A percentile compares a stretch with the other conserved stretches of the same genome.
These are phyloP conservation scores for Ophiostoma novo-ulmi DNA, from an alignment of 2,329 filamentous ascomycete genomes.

Conservation along the genomic window DNA sequence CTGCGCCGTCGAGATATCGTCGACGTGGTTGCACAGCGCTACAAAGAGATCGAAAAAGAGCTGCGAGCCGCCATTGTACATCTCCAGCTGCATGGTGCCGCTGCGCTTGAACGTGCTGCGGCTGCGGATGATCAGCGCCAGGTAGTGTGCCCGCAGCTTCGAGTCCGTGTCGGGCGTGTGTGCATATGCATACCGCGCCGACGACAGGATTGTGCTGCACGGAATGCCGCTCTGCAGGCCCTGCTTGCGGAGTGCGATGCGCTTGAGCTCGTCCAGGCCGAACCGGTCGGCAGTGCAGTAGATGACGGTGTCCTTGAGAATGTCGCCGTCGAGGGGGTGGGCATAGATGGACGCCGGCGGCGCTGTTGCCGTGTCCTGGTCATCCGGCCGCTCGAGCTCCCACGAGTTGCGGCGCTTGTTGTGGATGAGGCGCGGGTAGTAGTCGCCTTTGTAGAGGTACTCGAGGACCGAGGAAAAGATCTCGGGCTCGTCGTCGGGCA, in stretches of 20 bases:
- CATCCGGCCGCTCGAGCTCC: conserved; percentile 64
- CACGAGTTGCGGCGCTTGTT: conserved; percentile 76
- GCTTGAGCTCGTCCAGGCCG: conserved; percentile 76
- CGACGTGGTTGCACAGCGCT: conserved; percentile 85
- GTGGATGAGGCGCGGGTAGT: conserved; percentile 76
- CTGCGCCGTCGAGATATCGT: conserved; percentile 56
- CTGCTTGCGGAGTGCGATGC: conserved; percentile 80
- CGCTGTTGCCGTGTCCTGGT: conserved; percentile 32
- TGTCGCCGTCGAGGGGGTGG: conserved; percentile 56
- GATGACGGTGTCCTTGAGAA: conserved; percentile 84
- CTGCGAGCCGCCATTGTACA: conserved; percentile 76
- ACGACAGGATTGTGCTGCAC: conserved; percentile 77
- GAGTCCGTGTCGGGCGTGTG: conserved; percentile 86
- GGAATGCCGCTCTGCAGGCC: conserved; percentile 80
- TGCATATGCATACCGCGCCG: conserved; percentile 83
- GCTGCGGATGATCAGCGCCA: conserved; percentile 85
- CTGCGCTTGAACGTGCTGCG: conserved; percentile 86
- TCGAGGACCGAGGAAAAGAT: conserved; percentile 87
- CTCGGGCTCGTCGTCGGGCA: conserved; percentile 82
- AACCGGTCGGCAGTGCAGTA: conserved; percentile 87
- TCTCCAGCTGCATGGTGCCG: conserved; percentile 92
- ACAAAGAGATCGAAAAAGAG: conserved; percentile 94
- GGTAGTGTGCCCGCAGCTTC: conserved; percentile 84
- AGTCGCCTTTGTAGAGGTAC: conserved; percentile 91
- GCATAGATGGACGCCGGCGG: conserved; percentile 65